Conservation (phyloP, 176 grass and related monocot genomes). For the Lolium rigidum region DNA sequence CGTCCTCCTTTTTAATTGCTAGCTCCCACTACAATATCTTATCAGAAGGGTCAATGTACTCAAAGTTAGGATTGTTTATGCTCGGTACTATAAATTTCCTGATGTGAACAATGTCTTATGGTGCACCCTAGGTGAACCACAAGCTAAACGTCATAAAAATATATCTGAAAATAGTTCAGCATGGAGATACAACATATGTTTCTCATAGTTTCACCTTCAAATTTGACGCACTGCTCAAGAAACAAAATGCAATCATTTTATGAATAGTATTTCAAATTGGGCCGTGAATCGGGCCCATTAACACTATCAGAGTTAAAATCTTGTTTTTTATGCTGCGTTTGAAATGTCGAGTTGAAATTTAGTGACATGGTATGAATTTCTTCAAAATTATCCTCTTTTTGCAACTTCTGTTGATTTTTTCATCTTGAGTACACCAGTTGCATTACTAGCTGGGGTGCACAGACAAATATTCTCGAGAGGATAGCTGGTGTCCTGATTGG, state of each 20-base stretch:
- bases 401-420: not conserved
- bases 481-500: slow-evolving; percentile 16
- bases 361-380: slow-evolving; percentile 14
- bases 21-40: not conserved
- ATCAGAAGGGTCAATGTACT: slow-evolving; percentile 15
- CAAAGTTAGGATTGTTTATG: slow-evolving; percentile 1
- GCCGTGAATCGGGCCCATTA: slow-evolving; percentile 9
- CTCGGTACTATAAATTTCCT: not conserved
- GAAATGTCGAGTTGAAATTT: slow-evolving; percentile 17
- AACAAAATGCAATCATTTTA: slow-evolving; percentile 11
- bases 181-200: not conserved
- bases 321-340: not conserved
- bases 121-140: not conserved
- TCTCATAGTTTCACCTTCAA: not conserved
- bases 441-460: not conserved
- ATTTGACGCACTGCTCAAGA: slow-evolving; percentile 7
- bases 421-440: not conserved
- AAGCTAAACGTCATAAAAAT: not conserved
- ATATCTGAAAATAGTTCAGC: slow-evolving; percentile 5
- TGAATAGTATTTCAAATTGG: not conserved
- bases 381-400: not conserved
- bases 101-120: not conserved
- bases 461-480: not conserved
- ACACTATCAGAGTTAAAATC: not conserved
- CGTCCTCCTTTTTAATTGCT: slow-evolving; percentile 10